Evolutionary conservation across 306 rosid genomes (phyloP).

Genomic region (Dicorynia guianensis): DNA sequence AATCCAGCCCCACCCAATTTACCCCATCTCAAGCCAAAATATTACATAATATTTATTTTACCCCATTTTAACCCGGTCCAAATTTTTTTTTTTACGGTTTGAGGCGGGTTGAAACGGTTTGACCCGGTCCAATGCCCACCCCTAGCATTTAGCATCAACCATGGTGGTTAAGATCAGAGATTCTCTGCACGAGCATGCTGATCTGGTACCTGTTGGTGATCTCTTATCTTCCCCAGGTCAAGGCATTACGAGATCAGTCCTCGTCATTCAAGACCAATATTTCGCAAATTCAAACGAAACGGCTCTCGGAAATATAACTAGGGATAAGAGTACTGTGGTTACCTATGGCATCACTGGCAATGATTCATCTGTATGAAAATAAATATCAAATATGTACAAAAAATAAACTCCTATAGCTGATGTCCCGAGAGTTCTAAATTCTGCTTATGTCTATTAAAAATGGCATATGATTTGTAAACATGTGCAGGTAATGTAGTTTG

Average conservation of each 20-base stretch:
- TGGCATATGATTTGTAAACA: neutral
- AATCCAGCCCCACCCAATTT: too few species aligned
- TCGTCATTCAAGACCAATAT: constrained; percentile 36
- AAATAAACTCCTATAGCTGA: neutral
- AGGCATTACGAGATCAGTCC: constrained; percentile 44
- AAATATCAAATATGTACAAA: neutral
- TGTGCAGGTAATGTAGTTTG: neutral
- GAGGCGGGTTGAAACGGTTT: too few species aligned
- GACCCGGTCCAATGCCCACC: too few species aligned
- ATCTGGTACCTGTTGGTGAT: constrained; percentile 46
- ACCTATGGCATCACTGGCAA: neutral
- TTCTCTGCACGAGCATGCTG: constrained; percentile 35
- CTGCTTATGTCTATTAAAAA: neutral
- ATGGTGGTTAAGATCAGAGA: constrained; percentile 18
- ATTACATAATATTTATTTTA: too few species aligned
- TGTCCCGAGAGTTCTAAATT: neutral
- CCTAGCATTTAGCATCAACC: constrained; percentile 15
- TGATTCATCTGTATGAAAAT: constrained; percentile 7
- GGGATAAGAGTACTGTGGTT: neutral
- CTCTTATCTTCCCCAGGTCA: constrained; percentile 34
- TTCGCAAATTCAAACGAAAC: constrained; percentile 19
- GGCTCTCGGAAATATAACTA: neutral
- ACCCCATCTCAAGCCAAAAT: too few species aligned
- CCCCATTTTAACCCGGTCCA: too few species aligned
- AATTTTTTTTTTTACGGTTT: too few species aligned